Base-by-base conservation (phyloP, 768 basidiomycete genomes). In the Ramaria sp. region DNA sequence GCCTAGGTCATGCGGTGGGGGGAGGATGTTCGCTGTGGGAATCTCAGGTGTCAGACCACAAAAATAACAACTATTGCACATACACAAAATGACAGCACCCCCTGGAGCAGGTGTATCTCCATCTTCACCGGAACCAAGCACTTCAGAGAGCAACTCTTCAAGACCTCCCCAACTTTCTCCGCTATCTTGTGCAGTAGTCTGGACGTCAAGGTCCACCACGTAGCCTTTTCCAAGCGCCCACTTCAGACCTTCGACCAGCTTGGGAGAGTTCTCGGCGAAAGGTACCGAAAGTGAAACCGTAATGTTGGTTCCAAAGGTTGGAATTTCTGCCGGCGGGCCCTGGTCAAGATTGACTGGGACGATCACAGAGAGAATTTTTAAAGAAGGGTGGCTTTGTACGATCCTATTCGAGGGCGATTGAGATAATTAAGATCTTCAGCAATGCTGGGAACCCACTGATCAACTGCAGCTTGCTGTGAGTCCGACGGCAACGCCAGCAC, bases 191-290 rank as follows among this genome's bases (percentile, higher is more conserved):
- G 86, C 71, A 48, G 75, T 73, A 30, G 74, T 73, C 59, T 78
- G 74, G 50, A 91, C 74, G 63, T 87, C 81, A 59, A 92, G 78
- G 63, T 91, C 87, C 24, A 92, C 78, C 17, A 80, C 78, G 53
- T 75, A 75, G 42, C 79, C 82, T 50, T 75, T 74, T 48, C 78
- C 71, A 10, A 92, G 70, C 1, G 86, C 88, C 81, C 83, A 85
- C 60, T 70, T 70, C 43, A 92, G 70, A 51, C 78, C 83, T 19
- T 75, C 74, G 49, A 81, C 73, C 0, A 77, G 75, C 34, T 73
- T 72, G 0, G 78, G 73, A 9, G 76, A 75, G 33, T 75, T 68
- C 43, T 70, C 65, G 12, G 73, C 73, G 68, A 83, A 88, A 1
- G 77, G 69, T 1, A 86, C 77, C 1, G 80, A 75, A 50, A 88